Evolutionary conservation across 768 basidiomycete species (phyloP).

Genomic region (Mycena metata): DNA sequence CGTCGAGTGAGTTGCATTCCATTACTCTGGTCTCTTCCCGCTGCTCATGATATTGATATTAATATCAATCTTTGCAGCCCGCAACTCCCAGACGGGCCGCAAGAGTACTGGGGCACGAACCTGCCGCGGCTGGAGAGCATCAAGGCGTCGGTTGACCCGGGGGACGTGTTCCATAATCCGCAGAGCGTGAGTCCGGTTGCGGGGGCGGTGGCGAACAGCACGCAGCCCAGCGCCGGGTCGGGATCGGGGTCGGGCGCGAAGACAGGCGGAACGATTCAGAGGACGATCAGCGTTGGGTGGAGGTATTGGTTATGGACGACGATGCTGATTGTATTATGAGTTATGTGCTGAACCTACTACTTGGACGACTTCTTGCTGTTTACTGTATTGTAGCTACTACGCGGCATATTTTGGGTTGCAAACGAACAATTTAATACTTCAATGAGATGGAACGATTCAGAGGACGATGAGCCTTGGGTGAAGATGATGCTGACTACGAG

Average conservation of each 20-base stretch:
- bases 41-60: no score
- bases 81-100: constrained; percentile 30
- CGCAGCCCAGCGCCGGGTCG: neutral
- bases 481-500: no score
- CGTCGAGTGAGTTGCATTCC: constrained; percentile 40
- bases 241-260: neutral
- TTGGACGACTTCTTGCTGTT: no score
- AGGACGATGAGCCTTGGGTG: no score
- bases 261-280: neutral
- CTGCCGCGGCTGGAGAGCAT: constrained; percentile 32
- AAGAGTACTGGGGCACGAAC: constrained; percentile 37
- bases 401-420: no score
- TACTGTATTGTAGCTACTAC: no score
- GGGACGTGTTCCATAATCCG: constrained; percentile 36
- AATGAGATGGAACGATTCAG: no score
- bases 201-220: neutral
- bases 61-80: constrained; percentile 18
- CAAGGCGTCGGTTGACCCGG: constrained; percentile 32
- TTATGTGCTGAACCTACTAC: neutral
- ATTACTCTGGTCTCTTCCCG: no score
- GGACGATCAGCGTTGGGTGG: neutral
- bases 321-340: neutral
- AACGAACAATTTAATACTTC: no score
- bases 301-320: neutral
- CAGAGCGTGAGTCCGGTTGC: constrained; percentile 29